Percentiles rank a stretch among this genome's conserved stretches.
These are phyloP conservation scores for Biscogniauxia mediterranea DNA, from an alignment of 2,329 filamentous ascomycete genomes.

Conservation along the genomic window DNA sequence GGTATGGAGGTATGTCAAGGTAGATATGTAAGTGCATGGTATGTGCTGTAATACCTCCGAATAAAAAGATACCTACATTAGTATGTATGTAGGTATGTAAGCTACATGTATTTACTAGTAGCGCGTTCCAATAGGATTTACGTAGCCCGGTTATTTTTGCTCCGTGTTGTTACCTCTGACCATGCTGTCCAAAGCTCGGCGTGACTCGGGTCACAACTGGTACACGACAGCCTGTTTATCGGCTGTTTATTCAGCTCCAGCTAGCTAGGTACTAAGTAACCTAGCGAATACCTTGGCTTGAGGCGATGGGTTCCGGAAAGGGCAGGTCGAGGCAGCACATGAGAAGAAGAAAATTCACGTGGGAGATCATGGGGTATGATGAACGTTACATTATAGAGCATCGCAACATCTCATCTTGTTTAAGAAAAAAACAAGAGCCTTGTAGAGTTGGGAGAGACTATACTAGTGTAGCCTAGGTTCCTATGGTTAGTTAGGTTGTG, in stretches of 20 bases:
- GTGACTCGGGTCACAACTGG: not conserved
- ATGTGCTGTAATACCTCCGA: not conserved
- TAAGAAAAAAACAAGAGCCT: not conserved
- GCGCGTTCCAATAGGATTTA: too few species aligned
- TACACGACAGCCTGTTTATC: not conserved
- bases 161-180: not conserved
- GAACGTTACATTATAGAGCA: not conserved
- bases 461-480: too few species aligned
- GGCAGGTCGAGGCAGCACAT: slow-evolving; percentile 21
- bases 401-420: not conserved
- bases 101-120: too few species aligned
- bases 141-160: not conserved
- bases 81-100: too few species aligned
- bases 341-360: slow-evolving; percentile 17
- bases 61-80: too few species aligned
- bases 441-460: too few species aligned
- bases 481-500: too few species aligned
- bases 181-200: not conserved
- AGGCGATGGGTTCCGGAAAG: slow-evolving; percentile 21
- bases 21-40: too few species aligned
- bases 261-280: too few species aligned
- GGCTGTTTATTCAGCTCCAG: not conserved
- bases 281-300: not conserved
- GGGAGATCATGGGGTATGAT: slow-evolving; percentile 23
- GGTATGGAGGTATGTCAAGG: too few species aligned